Evolutionary conservation across 345 rosid species (phyloP).

Genomic region (Ailanthus altissimus): DNA sequence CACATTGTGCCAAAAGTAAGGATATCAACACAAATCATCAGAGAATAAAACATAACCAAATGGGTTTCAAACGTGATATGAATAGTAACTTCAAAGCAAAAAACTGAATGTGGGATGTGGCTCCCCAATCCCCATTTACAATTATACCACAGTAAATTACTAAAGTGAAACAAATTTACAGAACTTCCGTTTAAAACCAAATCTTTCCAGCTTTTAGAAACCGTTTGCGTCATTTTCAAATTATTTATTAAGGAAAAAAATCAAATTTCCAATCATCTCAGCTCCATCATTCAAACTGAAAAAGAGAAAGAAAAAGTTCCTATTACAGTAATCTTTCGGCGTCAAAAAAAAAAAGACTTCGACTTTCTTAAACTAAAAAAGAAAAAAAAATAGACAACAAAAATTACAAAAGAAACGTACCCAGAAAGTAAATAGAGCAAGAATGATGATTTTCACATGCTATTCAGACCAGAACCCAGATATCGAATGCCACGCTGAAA

Average conservation of each 20-base stretch:
- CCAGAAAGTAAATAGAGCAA: neutral
- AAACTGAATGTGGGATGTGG: no score
- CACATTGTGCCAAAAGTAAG: neutral
- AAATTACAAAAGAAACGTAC: neutral
- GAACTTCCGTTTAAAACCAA: neutral
- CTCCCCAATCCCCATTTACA: neutral
- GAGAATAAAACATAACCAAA: neutral
- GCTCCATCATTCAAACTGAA: neutral
- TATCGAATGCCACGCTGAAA: neutral
- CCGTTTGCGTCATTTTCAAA: neutral
- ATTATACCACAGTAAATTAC: neutral
- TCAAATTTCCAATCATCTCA: neutral
- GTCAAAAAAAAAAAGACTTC: neutral
- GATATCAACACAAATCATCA: neutral
- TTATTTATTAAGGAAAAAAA: neutral
- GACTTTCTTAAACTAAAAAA: neutral
- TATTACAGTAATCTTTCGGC: neutral
- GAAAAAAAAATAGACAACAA: neutral
- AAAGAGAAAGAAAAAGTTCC: neutral
- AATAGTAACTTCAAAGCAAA: no score
- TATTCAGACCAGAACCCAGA: neutral
- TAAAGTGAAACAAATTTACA: neutral
- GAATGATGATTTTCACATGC: neutral
- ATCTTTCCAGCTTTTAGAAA: neutral
- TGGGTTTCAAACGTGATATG: neutral